A percentile compares a stretch with the other conserved stretches of the same genome.
Conservation (phyloP, 2,329 filamentous ascomycete species). For the Colletotrichum incanum region DNA sequence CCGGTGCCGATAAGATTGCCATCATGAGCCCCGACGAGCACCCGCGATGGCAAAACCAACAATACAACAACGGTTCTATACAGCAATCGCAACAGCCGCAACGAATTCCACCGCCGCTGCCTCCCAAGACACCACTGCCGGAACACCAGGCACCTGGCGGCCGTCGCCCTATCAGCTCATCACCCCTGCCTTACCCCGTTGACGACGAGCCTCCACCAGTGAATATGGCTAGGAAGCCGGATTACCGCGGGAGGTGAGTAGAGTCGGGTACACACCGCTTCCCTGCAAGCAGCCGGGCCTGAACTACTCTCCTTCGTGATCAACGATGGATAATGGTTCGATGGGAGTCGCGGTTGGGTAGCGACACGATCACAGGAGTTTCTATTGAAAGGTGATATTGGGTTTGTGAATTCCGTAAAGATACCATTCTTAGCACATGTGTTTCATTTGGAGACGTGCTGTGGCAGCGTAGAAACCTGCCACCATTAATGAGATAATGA, state of each 20-base stretch:
- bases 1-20: constrained; percentile 78
- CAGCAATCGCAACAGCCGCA: constrained; percentile 52
- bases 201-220: constrained; percentile 86
- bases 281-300: not conserved
- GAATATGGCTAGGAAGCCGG: constrained; percentile 89
- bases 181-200: constrained; percentile 81
- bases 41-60: constrained; percentile 58
- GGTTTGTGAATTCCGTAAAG: constrained; percentile 22
- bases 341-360: not conserved
- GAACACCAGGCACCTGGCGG: constrained; percentile 60
- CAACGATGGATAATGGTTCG: no score
- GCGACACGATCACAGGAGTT: constrained; percentile 16
- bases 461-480: constrained; percentile 7
- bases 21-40: constrained; percentile 74
- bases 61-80: constrained; percentile 34
- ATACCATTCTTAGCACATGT: constrained; percentile 39
- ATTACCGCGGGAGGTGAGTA: constrained; percentile 70
- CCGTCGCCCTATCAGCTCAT: constrained; percentile 50
- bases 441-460: constrained; percentile 1
- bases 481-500: constrained; percentile 36
- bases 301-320: not conserved
- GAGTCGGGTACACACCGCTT: not conserved
- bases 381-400: constrained; percentile 6
- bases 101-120: constrained; percentile 75
- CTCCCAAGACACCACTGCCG: constrained; percentile 83